Percentiles rank a stretch among this genome's conserved stretches.
These are phyloP conservation scores for apple (Malus domestica) DNA, from an alignment of 306 rosid species.

Conservation along the genomic window ASM211411v1 NC_041796.1:8768501-8769000, in stretches of 20 bases:
- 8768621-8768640: neutral
- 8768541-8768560: neutral
- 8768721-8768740: neutral
- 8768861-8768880: slow-evolving; percentile 19
- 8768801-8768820: slow-evolving; percentile 37
- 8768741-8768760: neutral
- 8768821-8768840: slow-evolving; percentile 79
- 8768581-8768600: neutral
- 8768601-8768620: neutral
- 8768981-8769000: neutral
- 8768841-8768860: slow-evolving; percentile 55
- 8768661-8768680: neutral
- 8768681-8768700: neutral
- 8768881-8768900: slow-evolving; percentile 38
- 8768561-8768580: neutral
- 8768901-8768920: slow-evolving; percentile 64
- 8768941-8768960: neutral
- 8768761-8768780: slow-evolving; percentile 2
- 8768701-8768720: neutral
- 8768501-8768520: neutral
- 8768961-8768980: neutral
- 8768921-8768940: neutral
- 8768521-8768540: neutral
- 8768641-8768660: neutral
- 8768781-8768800: slow-evolving; percentile 2